Base-by-base conservation (phyloP, 345 rosid species). In the Eucalyptus rudis region DNA sequence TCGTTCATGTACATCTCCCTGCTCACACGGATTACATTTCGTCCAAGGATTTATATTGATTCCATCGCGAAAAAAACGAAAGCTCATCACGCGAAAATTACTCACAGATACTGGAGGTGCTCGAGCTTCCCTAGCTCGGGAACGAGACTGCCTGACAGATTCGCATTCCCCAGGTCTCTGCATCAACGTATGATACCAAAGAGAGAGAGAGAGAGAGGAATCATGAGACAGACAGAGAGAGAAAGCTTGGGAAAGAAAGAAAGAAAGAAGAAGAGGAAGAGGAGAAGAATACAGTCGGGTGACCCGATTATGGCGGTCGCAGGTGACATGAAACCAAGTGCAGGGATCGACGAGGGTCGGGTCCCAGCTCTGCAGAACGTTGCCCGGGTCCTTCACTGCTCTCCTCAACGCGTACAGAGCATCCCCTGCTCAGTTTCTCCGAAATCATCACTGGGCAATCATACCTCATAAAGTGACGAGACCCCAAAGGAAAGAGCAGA, bases 161-260 rank as follows among this genome's bases (percentile, higher is more conserved):
- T 94, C 51, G 97, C 95, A 90, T 95, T 94, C 88, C 96, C 98
- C n/a, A 95, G 96, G 93, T 96, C 97, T 66, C 98, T 96, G 96
- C 89, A 89, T 33, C 88, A 51, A 54, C 22, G 4, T 6, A 71
- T 56, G 80, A 66, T 16, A 33, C 80, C 80, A 17, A 7, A 14
- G 8, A 64, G 36, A 6, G n/a, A 25, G 2, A 19, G 33, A 84
- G 86, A 59, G 47, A 59, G 88, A 56, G 33, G 16, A 86, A 20
- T 43, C 16, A 17, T 7, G 29, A 16, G 54, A 52, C 68, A 8
- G 68, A 27, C 2, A 27, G 68, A 59, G 6, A 59, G 6, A 62
- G 68, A 29, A 62, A 62, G 33, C 49, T 56, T 43, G 22, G 76
- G n/a, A 31, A 15, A 27, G 71, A 64, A 64, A 64, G 36, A 62